A percentile compares a stretch with the other conserved stretches of the same genome.
These are phyloP conservation scores for Salix brachista DNA, from an alignment of 345 rosid genomes.

Conservation along the genomic window DNA sequence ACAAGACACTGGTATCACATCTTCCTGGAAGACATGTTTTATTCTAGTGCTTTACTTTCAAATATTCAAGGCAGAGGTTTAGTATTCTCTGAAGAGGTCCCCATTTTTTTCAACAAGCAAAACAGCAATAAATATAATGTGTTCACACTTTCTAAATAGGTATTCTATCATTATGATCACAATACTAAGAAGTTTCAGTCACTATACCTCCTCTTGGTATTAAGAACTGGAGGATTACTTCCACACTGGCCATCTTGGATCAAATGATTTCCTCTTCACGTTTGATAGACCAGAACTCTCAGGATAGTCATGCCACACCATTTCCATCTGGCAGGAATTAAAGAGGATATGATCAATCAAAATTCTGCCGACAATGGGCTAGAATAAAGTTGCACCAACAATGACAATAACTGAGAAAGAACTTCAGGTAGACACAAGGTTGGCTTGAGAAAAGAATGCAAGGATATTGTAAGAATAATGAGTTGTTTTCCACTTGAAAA, in stretches of 20 bases:
- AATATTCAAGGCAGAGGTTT: background rate
- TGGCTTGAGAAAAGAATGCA: background rate
- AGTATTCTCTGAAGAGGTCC: background rate
- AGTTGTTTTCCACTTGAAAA: background rate
- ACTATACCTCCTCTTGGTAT: background rate
- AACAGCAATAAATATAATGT: background rate
- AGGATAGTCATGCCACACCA: slow-evolving; percentile 76
- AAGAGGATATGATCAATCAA: background rate
- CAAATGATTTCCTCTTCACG: slow-evolving; percentile 45
- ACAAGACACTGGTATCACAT: background rate
- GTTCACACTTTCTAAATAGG: background rate
- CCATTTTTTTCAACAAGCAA: background rate
- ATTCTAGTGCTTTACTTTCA: background rate
- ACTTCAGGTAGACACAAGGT: background rate
- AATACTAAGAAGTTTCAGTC: background rate
- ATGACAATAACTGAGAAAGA: background rate
- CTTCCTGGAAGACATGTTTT: background rate
- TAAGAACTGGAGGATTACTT: slow-evolving; percentile 27
- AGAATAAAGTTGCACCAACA: background rate
- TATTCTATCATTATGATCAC: background rate
- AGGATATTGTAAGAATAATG: background rate
- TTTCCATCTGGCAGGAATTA: slow-evolving; percentile 60
- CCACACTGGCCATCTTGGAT: slow-evolving; percentile 72
- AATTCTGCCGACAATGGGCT: background rate
- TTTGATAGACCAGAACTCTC: slow-evolving; percentile 47